Evolutionary conservation across 768 basidiomycete genomes (phyloP).

Genomic region (Phaffia tasmanica): DNA sequence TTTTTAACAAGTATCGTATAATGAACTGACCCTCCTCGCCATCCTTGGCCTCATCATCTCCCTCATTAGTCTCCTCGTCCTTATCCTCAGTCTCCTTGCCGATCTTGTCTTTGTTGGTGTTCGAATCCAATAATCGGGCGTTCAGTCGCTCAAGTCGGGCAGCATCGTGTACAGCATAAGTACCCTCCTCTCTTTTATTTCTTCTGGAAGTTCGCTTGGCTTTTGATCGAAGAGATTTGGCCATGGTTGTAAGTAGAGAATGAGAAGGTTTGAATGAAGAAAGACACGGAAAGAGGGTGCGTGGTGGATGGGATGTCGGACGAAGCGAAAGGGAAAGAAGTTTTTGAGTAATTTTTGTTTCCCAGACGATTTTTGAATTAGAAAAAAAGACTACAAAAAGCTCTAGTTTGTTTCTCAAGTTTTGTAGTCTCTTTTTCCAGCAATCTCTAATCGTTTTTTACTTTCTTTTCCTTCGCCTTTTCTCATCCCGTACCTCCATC

Average conservation of each 20-base stretch:
- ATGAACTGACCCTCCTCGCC: conserved; percentile 7
- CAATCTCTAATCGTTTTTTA: too few relatives aligned
- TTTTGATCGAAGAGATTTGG: conserved; percentile 26
- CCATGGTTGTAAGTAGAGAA: conserved; percentile 13
- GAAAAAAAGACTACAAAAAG: too few relatives aligned
- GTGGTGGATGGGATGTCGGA: too few relatives aligned
- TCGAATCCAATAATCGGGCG: conserved; percentile 14
- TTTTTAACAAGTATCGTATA: not conserved
- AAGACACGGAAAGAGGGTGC: not conserved
- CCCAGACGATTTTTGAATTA: too few relatives aligned
- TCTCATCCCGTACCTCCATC: too few relatives aligned
- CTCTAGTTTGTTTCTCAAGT: too few relatives aligned
- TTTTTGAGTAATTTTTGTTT: too few relatives aligned
- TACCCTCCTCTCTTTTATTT: conserved; percentile 21
- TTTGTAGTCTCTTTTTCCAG: too few relatives aligned
- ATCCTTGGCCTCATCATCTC: conserved; percentile 9
- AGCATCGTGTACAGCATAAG: conserved; percentile 24
- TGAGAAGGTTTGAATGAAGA: not conserved
- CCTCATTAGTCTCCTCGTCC: not conserved
- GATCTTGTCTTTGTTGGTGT: conserved; percentile 24
- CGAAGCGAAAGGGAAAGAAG: too few relatives aligned
- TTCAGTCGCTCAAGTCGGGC: conserved; percentile 23
- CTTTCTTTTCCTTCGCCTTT: too few relatives aligned
- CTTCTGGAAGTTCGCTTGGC: conserved; percentile 21
- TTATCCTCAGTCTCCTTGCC: conserved; percentile 15